Evolutionary conservation across 441 rosid species (phyloP).

Genomic region (Bruguiera hainesii): DNA sequence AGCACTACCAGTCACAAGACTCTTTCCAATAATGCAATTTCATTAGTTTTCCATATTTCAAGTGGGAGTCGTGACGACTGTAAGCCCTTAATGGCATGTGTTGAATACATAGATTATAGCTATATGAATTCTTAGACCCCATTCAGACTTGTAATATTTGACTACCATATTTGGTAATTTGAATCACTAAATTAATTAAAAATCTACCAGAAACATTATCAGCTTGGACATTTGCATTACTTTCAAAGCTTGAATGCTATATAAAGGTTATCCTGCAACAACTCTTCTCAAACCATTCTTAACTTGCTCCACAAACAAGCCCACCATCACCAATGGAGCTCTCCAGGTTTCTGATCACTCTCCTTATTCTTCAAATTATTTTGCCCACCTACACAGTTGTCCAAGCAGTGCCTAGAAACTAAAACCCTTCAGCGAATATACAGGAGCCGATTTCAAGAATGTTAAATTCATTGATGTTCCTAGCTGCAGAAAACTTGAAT

Average conservation of each 20-base stretch:
- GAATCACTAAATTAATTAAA: too few species aligned
- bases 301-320: not conserved
- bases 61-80: too few species aligned
- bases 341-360: conserved; percentile 7
- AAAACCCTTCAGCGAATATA: conserved; percentile 37
- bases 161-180: too few species aligned
- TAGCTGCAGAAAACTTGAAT: conserved; percentile 22
- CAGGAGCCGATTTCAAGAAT: conserved; percentile 40
- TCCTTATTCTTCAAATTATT: conserved; percentile 21
- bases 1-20: too few species aligned
- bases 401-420: conserved; percentile 20
- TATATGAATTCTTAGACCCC: too few species aligned
- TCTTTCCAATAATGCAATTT: too few species aligned
- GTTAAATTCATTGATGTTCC: conserved; percentile 42
- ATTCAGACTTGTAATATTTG: too few species aligned
- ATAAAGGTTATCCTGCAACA: not conserved
- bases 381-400: conserved; percentile 13
- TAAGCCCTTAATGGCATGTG: too few species aligned
- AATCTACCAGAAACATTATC: not conserved
- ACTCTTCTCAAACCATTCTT: not conserved
- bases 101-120: too few species aligned
- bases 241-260: not conserved
- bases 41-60: too few species aligned
- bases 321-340: not conserved
- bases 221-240: not conserved